Conservation (phyloP, 768 basidiomycete species). For the Russula sp. region DNA sequence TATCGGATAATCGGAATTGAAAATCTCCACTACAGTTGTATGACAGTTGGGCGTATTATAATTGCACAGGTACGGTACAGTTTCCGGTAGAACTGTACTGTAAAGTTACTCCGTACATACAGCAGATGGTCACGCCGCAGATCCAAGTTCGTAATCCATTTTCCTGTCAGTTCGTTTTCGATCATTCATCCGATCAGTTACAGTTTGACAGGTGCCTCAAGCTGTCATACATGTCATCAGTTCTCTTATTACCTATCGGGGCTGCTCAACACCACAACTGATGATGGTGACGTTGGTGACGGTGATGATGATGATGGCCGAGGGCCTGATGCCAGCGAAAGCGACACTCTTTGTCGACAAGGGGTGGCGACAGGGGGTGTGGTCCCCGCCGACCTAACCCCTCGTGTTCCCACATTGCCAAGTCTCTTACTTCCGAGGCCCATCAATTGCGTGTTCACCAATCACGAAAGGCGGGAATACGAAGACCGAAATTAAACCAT, state of each 20-base stretch:
- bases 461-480: background rate
- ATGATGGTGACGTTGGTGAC: background rate
- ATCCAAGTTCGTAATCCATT: background rate
- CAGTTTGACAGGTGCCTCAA: too few species aligned
- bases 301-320: background rate
- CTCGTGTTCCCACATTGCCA: background rate
- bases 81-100: too few species aligned
- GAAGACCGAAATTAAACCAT: background rate
- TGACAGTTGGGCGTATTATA: too few species aligned
- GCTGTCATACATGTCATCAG: too few species aligned
- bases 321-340: too few species aligned
- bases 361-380: background rate
- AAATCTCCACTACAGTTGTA: too few species aligned
- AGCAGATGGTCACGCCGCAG: too few species aligned
- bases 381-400: background rate
- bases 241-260: too few species aligned
- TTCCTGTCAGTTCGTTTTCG: background rate
- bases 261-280: too few species aligned
- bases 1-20: too few species aligned
- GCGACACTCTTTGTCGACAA: background rate
- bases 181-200: background rate
- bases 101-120: too few species aligned
- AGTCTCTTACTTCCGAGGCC: background rate
- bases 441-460: background rate
- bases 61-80: too few species aligned